Base-by-base conservation (phyloP, 805 yeast species). In the Metschnikowia matae region DNA sequence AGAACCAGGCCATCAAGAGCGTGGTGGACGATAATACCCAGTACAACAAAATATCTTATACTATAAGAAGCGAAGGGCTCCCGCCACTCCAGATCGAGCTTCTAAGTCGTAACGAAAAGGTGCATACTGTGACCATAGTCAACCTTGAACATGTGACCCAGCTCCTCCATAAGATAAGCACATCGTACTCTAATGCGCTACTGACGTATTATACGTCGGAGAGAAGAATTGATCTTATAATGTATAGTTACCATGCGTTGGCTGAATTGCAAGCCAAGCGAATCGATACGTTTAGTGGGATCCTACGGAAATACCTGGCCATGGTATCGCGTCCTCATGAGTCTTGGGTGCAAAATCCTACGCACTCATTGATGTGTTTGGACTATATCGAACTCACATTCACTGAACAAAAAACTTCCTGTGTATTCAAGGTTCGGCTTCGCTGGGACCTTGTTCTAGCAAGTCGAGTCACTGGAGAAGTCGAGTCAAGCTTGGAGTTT, bases 191-290 rank as follows among this genome's bases (percentile, higher is more conserved):
- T 14, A 43, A 48, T 18, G 58, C 54, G 3, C 40, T 71, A n/a
- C 33, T 37, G 3, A 42, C 46, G 5, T 60, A 64, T 48, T 71
- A 67, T 50, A 37, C 67, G 13, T 67, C 63, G 5, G 45, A 33
- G 13, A 23, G 44, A 5, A 66, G 68, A 45, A 52, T 72, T 32
- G 65, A 65, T 49, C 55, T 63, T 45, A 47, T 71, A 1, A 56
- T 72, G 57, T 66, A 60, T 52, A 62, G 70, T 7, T 59, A 69
- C 42, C 65, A 68, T 44, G 61, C 70, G 4, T 54, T 73, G n/a
- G 60, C 75, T 1, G 53, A 46, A 4, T 44, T 61, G 15, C 54
- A 65, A 17, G 61, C 62, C 44, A 43, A 51, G 26, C 53, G 73
- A 33, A 57, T 65, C 1, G 52, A 61, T 2, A 48, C 55, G 3